Evolutionary conservation across 768 basidiomycete species (phyloP).

Genomic region (Mycena polygramma): DNA sequence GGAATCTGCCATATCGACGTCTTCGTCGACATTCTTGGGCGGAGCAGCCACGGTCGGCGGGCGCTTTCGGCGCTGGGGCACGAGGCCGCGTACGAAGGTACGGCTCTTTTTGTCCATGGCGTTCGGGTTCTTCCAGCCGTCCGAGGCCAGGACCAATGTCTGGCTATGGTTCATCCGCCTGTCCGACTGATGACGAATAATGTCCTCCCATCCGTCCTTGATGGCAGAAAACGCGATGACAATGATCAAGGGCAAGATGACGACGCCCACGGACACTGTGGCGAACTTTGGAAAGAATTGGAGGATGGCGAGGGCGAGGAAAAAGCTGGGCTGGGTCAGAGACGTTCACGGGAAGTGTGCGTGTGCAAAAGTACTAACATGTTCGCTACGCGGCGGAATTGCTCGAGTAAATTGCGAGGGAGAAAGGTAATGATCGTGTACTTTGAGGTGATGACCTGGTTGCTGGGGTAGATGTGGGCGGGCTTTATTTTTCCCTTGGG

Average conservation of each 20-base stretch:
- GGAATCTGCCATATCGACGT: conserved; percentile 5
- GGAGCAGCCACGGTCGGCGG: conserved; percentile 4
- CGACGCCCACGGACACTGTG: conserved; percentile 94
- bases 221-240: conserved; percentile 88
- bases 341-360: background rate
- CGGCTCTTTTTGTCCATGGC: conserved; percentile 76
- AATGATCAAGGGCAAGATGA: conserved; percentile 89
- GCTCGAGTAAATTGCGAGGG: conserved; percentile 81
- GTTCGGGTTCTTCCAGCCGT: conserved; percentile 81
- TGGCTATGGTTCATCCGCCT: conserved; percentile 83
- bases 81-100: conserved; percentile 84
- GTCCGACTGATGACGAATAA: conserved; percentile 97
- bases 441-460: conserved; percentile 69
- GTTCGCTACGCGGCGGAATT: conserved; percentile 79
- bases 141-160: conserved; percentile 74
- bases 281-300: conserved; percentile 73
- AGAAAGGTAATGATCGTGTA: conserved; percentile 69
- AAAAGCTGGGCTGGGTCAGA: conserved; percentile 43
- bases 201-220: conserved; percentile 97
- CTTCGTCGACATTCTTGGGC: conserved; percentile 45
- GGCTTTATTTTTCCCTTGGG: conserved; percentile 56
- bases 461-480: conserved; percentile 57
- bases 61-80: conserved; percentile 22
- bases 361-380: conserved; percentile 56
- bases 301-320: conserved; percentile 54